Percentiles rank a stretch among this genome's conserved stretches.
Evolutionary conservation across 352 stramenopile genomes (phyloP).

Genomic region (Pythium rhizo-oryzae): DNA sequence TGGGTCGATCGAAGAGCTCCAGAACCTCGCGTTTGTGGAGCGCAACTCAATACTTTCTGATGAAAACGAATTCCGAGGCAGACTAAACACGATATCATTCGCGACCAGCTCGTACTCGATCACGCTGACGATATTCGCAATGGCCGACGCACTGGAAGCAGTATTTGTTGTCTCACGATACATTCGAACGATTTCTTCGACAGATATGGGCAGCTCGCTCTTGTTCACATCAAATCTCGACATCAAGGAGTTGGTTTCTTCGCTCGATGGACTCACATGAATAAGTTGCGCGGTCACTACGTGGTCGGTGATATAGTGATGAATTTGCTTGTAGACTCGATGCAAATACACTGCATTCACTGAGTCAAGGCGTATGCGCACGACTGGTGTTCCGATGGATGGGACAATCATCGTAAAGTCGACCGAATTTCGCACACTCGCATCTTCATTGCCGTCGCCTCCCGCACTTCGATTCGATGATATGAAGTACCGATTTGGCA

Average conservation of each 20-base stretch:
- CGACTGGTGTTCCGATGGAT: neutral
- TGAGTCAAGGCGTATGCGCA: slow-evolving; percentile 64
- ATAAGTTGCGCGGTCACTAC: slow-evolving; percentile 18
- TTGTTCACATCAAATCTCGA: slow-evolving; percentile 28
- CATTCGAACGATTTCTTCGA: slow-evolving; percentile 35
- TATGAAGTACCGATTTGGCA: slow-evolving; percentile 75
- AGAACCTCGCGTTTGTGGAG: slow-evolving; percentile 74
- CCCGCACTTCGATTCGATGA: slow-evolving; percentile 58
- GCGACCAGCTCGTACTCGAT: slow-evolving; percentile 69
- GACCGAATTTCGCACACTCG: slow-evolving; percentile 49
- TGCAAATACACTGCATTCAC: slow-evolving; percentile 84
- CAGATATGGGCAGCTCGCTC: slow-evolving; percentile 24
- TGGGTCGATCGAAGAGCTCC: slow-evolving; percentile 66
- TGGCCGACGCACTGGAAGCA: neutral
- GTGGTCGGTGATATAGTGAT: slow-evolving; percentile 75
- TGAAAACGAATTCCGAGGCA: slow-evolving; percentile 82
- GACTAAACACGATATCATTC: slow-evolving; percentile 80
- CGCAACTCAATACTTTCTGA: slow-evolving; percentile 72
- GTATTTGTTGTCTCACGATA: slow-evolving; percentile 27
- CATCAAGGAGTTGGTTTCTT: slow-evolving; percentile 16
- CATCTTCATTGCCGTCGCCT: slow-evolving; percentile 21
- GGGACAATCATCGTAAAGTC: slow-evolving; percentile 45
- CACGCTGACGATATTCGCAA: slow-evolving; percentile 10
- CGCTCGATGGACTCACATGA: neutral
- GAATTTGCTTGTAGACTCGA: slow-evolving; percentile 87